phyloP scores from a whole-genome alignment of 2,329 filamentous ascomycete genomes.

The Botrytis elliptica region DNA sequence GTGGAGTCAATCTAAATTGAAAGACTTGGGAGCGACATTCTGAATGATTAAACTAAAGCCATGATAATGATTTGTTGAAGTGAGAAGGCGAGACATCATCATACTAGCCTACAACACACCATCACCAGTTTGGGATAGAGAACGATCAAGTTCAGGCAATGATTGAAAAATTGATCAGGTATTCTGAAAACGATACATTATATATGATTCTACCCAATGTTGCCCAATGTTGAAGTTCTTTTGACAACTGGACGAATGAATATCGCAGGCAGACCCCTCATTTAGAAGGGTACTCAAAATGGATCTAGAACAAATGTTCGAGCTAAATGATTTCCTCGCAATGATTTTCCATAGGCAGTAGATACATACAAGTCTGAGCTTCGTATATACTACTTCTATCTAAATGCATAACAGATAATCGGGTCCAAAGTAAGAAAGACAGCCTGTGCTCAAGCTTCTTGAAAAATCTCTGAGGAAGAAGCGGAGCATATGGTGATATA shows the following conservation, averaged over 20 bases:
- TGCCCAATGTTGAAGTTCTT: background rate
- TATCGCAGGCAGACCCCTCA: background rate
- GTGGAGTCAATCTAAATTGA: background rate
- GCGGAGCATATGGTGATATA: background rate
- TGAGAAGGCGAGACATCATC: background rate
- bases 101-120: background rate
- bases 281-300: background rate
- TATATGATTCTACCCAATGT: background rate
- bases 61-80: background rate
- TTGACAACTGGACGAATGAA: background rate
- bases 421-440: background rate
- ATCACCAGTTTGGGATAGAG: background rate
- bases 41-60: background rate
- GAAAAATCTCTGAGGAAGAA: background rate
- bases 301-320: background rate
- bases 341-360: background rate
- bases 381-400: background rate
- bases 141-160: background rate
- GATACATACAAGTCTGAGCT: background rate
- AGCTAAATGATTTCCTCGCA: background rate
- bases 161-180: background rate
- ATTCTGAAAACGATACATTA: background rate
- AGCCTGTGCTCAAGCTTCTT: conserved; percentile 2
- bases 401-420: background rate
- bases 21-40: background rate